Conservation (phyloP, 2,329 filamentous ascomycete genomes). For the Fusarium paranaense region DNA sequence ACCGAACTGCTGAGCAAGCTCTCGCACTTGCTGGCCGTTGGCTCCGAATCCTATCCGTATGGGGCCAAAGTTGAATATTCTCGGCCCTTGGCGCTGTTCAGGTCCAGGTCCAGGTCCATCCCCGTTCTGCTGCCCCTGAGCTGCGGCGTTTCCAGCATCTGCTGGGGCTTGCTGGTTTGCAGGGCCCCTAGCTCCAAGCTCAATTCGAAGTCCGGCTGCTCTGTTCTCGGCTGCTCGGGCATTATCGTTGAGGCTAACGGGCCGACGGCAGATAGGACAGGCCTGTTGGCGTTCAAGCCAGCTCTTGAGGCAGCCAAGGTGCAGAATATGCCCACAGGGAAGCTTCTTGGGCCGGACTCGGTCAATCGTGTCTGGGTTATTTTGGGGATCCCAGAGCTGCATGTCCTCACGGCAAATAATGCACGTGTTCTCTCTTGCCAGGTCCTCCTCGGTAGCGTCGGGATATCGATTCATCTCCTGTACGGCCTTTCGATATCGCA, state of each 20-base stretch:
- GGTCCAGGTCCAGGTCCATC: conserved; percentile 35
- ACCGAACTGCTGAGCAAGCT: conserved; percentile 74
- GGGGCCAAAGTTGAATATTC: conserved; percentile 79
- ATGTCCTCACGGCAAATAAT: conserved; percentile 99
- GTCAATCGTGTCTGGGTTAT: conserved; percentile 79
- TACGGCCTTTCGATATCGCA: conserved; percentile 91
- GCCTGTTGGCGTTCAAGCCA: conserved; percentile 98
- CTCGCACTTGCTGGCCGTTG: conserved; percentile 73
- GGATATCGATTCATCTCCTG: conserved; percentile 95
- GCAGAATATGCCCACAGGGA: conserved; percentile 94
- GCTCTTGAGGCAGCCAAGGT: conserved; percentile 93
- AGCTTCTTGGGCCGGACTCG: conserved; percentile 92
- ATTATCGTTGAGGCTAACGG: conserved; percentile 64
- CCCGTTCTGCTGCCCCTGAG: conserved; percentile 39
- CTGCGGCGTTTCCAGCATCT: conserved; percentile 31
- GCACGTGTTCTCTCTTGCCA: conserved; percentile 89
- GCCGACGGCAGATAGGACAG: conserved; percentile 91
- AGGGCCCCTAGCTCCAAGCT: conserved; percentile 43
- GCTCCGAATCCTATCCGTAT: conserved; percentile 82
- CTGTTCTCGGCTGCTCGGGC: conserved; percentile 43
- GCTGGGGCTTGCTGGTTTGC: conserved; percentile 41
- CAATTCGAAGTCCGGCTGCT: conserved; percentile 47
- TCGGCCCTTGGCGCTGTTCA: conserved; percentile 54
- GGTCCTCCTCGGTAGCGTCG: conserved; percentile 89
- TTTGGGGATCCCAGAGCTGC: conserved; percentile 76